Percentiles rank a stretch among this genome's conserved stretches.
Evolutionary conservation across 805 yeast species (phyloP).

Genomic region (Barnettozyma populi): DNA sequence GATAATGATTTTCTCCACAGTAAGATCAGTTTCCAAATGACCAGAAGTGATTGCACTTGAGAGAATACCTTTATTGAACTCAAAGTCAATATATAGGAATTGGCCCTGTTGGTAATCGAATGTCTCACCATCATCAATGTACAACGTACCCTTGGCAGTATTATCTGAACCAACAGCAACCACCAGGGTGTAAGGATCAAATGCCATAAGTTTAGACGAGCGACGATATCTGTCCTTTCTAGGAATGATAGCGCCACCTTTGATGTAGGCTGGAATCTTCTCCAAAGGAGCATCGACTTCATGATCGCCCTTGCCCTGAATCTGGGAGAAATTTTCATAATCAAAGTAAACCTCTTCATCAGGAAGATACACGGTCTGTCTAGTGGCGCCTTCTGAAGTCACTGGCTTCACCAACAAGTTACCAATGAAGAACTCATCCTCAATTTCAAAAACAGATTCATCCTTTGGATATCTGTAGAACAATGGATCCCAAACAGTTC

Average conservation of each 20-base stretch:
- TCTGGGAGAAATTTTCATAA: slow-evolving; percentile 33
- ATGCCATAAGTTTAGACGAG: slow-evolving; percentile 64
- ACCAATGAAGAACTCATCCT: slow-evolving; percentile 81
- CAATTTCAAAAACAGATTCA: slow-evolving; percentile 49
- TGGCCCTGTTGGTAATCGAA: slow-evolving; percentile 51
- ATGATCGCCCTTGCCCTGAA: slow-evolving; percentile 36
- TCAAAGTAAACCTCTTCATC: slow-evolving; percentile 53
- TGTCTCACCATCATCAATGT: slow-evolving; percentile 83
- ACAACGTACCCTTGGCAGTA: slow-evolving; percentile 52
- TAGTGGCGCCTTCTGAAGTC: slow-evolving; percentile 43
- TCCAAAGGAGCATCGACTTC: slow-evolving; percentile 41
- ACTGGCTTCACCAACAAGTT: slow-evolving; percentile 82
- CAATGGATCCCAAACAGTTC: slow-evolving; percentile 69
- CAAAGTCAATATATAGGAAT: slow-evolving; percentile 39
- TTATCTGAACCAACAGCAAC: slow-evolving; percentile 50
- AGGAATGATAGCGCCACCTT: slow-evolving; percentile 74
- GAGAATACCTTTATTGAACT: slow-evolving; percentile 31
- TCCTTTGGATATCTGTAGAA: slow-evolving; percentile 50
- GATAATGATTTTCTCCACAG: slow-evolving; percentile 51
- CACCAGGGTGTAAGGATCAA: slow-evolving; percentile 77
- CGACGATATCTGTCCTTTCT: slow-evolving; percentile 74
- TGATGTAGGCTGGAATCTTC: slow-evolving; percentile 64
- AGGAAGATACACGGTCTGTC: slow-evolving; percentile 33
- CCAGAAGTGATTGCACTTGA: slow-evolving; percentile 25
- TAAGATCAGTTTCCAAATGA: slow-evolving; percentile 21